Percentiles rank a stretch among this genome's conserved stretches.
These are phyloP conservation scores for Xylariaceae sp. DNA, from an alignment of 2,329 filamentous ascomycete species.

Conservation along the genomic window DNA sequence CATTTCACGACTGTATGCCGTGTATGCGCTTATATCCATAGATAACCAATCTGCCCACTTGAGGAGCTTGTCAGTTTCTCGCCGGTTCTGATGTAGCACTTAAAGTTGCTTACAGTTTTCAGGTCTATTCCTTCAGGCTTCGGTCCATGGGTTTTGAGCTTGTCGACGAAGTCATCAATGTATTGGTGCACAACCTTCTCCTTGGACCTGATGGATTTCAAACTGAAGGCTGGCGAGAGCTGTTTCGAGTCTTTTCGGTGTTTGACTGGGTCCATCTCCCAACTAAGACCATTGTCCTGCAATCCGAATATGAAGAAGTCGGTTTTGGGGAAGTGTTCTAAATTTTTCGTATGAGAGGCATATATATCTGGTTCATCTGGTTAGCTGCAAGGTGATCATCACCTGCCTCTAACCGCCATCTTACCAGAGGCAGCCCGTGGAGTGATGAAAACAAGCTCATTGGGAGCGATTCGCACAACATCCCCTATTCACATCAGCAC, in stretches of 20 bases:
- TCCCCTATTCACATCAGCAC: slow-evolving; percentile 1
- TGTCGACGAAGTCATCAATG: slow-evolving; percentile 10
- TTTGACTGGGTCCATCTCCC: slow-evolving; percentile 10
- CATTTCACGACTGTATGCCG: slow-evolving; percentile 20
- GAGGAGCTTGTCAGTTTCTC: too few species aligned
- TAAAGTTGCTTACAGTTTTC: background rate
- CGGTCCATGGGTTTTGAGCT: slow-evolving; percentile 3
- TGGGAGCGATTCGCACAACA: slow-evolving; percentile 13
- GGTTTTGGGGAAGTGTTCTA: slow-evolving; percentile 9
- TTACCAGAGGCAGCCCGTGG: background rate
- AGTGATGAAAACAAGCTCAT: slow-evolving; percentile 14
- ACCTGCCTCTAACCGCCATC: too few species aligned
- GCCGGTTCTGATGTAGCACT: too few species aligned
- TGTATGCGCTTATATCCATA: slow-evolving; percentile 20
- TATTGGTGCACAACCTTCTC: slow-evolving; percentile 7
- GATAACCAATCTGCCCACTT: slow-evolving; percentile 22
- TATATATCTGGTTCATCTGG: slow-evolving; percentile 1
- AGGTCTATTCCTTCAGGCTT: background rate
- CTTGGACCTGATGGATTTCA: slow-evolving; percentile 1
- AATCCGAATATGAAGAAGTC: slow-evolving; percentile 5
- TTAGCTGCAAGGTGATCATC: too few species aligned
- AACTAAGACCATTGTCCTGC: slow-evolving; percentile 8
- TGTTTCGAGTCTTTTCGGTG: slow-evolving; percentile 8
- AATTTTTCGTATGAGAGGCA: background rate
- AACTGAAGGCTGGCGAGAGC: slow-evolving; percentile 7